Conservation (phyloP, 495 filamentous ascomycete species). For the Durotheca rogersii region DNA sequence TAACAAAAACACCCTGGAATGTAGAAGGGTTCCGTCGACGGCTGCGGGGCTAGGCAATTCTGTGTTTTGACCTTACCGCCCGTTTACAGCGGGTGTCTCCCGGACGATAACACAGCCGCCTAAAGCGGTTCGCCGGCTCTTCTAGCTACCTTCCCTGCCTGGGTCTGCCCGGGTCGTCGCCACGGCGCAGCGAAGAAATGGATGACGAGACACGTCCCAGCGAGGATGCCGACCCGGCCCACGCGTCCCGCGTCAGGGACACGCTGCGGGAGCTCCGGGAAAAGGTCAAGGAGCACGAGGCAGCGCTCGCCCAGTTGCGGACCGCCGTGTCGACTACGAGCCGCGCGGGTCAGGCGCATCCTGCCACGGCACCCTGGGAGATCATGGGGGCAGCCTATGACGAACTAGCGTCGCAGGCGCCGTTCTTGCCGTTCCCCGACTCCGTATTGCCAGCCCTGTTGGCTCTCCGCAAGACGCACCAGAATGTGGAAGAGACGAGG, state of each 20-base stretch:
- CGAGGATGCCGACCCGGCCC: slow-evolving; percentile 28
- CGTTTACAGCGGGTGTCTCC: too few species aligned
- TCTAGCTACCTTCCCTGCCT: slow-evolving; percentile 6
- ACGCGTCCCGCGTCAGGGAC: slow-evolving; percentile 59
- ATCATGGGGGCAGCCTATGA: slow-evolving; percentile 67
- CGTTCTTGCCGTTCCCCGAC: slow-evolving; percentile 62
- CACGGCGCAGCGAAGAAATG: slow-evolving; percentile 20
- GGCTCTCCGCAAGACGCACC: slow-evolving; percentile 63
- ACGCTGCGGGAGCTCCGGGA: slow-evolving; percentile 65
- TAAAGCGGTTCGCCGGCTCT: too few species aligned
- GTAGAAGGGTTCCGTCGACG: slow-evolving; percentile 11
- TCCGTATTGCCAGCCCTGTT: slow-evolving; percentile 72
- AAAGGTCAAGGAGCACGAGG: slow-evolving; percentile 64
- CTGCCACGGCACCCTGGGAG: slow-evolving; percentile 40
- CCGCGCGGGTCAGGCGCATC: slow-evolving; percentile 12
- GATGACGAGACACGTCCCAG: slow-evolving; percentile 19
- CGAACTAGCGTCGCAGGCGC: slow-evolving; percentile 57
- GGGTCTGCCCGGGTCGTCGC: slow-evolving; percentile 5
- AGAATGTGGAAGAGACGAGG: slow-evolving; percentile 63
- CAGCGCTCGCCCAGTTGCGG: slow-evolving; percentile 51
- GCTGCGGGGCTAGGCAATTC: slow-evolving; percentile 15
- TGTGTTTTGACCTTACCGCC: too few species aligned
- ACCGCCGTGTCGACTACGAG: slow-evolving; percentile 19
- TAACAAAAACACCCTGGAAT: too few species aligned
- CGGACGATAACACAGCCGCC: too few species aligned